Evolutionary conservation across 352 stramenopile species (phyloP).

Genomic region (Phytopythium litorale): DNA sequence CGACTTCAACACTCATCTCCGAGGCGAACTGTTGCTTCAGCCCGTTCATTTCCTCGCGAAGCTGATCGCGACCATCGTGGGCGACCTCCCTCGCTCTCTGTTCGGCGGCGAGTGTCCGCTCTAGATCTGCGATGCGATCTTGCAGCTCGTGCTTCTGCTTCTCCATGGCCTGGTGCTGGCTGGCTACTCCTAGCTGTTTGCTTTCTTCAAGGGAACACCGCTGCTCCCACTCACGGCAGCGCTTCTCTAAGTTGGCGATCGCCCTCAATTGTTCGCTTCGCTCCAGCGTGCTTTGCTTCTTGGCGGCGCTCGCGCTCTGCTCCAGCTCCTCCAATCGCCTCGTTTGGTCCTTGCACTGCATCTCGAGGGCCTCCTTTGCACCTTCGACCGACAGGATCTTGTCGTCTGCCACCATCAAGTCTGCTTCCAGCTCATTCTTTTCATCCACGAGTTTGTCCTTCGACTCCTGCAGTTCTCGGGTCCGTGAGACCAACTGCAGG

Average conservation of each 20-base stretch:
- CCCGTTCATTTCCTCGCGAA: constrained; percentile 13
- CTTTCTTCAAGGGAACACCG: neutral
- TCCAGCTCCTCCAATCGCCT: constrained; percentile 31
- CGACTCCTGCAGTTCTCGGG: constrained; percentile 14
- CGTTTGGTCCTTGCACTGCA: constrained; percentile 21
- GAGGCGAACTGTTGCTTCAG: constrained; percentile 7
- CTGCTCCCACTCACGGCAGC: constrained; percentile 1
- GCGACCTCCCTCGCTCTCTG: neutral
- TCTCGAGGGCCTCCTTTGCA: constrained; percentile 25
- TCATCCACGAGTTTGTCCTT: constrained; percentile 20
- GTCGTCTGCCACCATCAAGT: constrained; percentile 37
- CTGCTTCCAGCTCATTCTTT: constrained; percentile 41
- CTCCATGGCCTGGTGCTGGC: constrained; percentile 3
- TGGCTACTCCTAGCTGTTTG: neutral
- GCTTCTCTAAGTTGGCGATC: neutral
- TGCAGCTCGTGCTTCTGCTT: constrained; percentile 28
- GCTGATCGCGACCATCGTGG: constrained; percentile 11
- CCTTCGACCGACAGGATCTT: constrained; percentile 32
- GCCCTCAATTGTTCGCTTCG: neutral
- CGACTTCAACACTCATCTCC: constrained; percentile 14
- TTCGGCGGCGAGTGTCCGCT: constrained; percentile 15
- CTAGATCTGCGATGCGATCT: constrained; percentile 23
- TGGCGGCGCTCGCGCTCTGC: constrained; percentile 20
- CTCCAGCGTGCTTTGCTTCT: constrained; percentile 19
- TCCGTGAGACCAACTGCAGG: constrained; percentile 8